A percentile compares a stretch with the other conserved stretches of the same genome.
Conservation (phyloP, 2,329 filamentous ascomycete genomes). For the Madurella fahalii region DNA sequence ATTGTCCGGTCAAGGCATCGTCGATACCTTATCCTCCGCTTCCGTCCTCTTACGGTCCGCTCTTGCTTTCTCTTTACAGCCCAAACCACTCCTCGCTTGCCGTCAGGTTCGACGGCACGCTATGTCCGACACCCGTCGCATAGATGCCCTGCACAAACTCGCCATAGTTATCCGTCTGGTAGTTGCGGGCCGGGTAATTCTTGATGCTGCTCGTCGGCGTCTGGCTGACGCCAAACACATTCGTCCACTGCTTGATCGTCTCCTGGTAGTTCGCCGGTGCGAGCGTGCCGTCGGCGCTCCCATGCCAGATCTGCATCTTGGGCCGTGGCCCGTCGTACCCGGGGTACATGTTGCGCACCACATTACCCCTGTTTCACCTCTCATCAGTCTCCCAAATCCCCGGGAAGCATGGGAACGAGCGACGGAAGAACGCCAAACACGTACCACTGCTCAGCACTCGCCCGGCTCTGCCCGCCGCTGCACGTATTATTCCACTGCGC, state of each 20-base stretch:
- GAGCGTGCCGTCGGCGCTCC: constrained; percentile 47
- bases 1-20: too few species aligned
- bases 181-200: constrained; percentile 36
- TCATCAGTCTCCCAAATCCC: neutral
- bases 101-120: constrained; percentile 24
- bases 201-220: constrained; percentile 29
- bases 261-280: constrained; percentile 53
- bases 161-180: constrained; percentile 39
- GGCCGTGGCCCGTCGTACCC: constrained; percentile 43
- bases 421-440: neutral
- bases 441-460: constrained; percentile 34
- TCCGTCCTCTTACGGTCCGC: neutral
- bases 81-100: constrained; percentile 34
- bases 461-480: constrained; percentile 41
- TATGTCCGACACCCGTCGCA: constrained; percentile 27
- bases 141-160: constrained; percentile 35
- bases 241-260: constrained; percentile 54
- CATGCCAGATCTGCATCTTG: constrained; percentile 58
- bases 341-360: constrained; percentile 39
- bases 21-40: too few species aligned
- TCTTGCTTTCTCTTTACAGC: constrained; percentile 15
- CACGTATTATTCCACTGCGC: constrained; percentile 50
- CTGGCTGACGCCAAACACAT: constrained; percentile 42
- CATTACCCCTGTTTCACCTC: constrained; percentile 42
- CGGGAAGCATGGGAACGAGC: too few species aligned